These are phyloP conservation scores for Chimonanthus salicifolius DNA, from an alignment of 164 flowering plant genomes.

Conservation along the genomic window DNA sequence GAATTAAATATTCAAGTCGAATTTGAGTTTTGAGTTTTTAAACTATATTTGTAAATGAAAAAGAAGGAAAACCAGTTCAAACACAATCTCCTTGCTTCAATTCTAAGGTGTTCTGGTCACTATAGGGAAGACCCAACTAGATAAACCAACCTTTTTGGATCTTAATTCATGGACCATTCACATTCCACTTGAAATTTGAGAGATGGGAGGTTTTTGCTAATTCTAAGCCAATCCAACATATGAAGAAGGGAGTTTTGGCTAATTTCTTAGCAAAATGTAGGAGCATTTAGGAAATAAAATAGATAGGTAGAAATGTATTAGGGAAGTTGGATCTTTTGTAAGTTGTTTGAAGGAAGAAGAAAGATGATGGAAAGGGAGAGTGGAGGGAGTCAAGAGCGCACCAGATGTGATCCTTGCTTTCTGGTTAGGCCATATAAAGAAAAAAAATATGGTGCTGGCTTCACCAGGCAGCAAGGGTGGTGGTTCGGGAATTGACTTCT, in stretches of 20 bases:
- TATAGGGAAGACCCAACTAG: not conserved
- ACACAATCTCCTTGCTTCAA: not conserved
- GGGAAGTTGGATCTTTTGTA: not conserved
- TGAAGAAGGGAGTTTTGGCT: not conserved
- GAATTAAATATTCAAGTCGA: not conserved
- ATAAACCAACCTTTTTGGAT: too few species aligned
- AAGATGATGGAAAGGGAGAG: not conserved
- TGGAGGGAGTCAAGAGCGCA: constrained; percentile 96
- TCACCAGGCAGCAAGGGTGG: constrained; percentile 38
- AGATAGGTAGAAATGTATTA: not conserved
- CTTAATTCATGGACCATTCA: constrained; percentile 1
- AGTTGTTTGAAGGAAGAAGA: not conserved
- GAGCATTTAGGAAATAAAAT: not conserved
- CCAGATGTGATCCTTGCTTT: constrained; percentile 64
- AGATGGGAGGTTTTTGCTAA: constrained; percentile 17
- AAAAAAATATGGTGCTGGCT: constrained; percentile 9
- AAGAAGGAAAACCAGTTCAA: not conserved
- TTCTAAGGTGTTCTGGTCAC: constrained; percentile 4
- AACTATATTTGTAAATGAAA: not conserved
- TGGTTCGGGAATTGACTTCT: constrained; percentile 71
- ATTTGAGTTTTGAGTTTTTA: too few species aligned
- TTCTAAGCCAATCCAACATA: not conserved
- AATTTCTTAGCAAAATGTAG: not conserved
- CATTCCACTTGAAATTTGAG: not conserved
- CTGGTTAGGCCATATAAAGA: constrained; percentile 26